Evolutionary conservation across 495 filamentous ascomycete species (phyloP).

Genomic region (Hypoxylon lienhwacheense): DNA sequence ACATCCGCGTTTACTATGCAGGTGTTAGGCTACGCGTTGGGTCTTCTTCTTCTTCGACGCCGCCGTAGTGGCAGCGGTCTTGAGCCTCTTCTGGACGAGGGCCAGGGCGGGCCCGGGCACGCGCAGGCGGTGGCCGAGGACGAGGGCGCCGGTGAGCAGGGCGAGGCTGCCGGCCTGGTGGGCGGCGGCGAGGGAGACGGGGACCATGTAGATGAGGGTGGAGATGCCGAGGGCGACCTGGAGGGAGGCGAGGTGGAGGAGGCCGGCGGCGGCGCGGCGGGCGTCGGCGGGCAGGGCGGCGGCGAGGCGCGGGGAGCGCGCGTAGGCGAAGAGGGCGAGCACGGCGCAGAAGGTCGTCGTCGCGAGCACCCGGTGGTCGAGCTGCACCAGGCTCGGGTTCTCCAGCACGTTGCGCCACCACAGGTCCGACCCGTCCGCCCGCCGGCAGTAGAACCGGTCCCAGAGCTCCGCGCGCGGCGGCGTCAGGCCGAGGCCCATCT

Average conservation of each 20-base stretch:
- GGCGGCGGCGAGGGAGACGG: constrained; percentile 80
- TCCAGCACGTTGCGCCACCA: constrained; percentile 97
- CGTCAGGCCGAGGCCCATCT: constrained; percentile 80
- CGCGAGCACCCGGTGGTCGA: constrained; percentile 92
- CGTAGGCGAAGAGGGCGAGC: constrained; percentile 74
- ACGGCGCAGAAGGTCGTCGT: constrained; percentile 84
- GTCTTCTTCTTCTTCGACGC: constrained; percentile 1
- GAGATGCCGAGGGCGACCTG: constrained; percentile 86
- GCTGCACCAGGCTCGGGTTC: constrained; percentile 91
- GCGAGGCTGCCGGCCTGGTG: constrained; percentile 92
- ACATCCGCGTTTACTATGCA: too few relatives aligned
- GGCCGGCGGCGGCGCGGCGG: constrained; percentile 71
- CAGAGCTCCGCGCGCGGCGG: constrained; percentile 84
- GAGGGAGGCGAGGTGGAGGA: constrained; percentile 78
- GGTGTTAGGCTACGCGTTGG: too few relatives aligned
- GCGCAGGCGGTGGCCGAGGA: constrained; percentile 65
- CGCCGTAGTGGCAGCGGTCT: too few relatives aligned
- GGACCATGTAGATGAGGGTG: constrained; percentile 91
- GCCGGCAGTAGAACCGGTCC: constrained; percentile 80
- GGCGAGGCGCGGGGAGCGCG: constrained; percentile 64
- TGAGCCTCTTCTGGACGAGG: constrained; percentile 49
- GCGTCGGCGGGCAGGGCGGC: constrained; percentile 64
- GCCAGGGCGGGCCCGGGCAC: constrained; percentile 52
- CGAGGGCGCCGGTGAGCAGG: constrained; percentile 76
- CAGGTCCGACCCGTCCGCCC: constrained; percentile 72